phyloP scores from a whole-genome alignment of 2,329 filamentous ascomycete species.

The Cordyceps cateniannulata region DNA sequence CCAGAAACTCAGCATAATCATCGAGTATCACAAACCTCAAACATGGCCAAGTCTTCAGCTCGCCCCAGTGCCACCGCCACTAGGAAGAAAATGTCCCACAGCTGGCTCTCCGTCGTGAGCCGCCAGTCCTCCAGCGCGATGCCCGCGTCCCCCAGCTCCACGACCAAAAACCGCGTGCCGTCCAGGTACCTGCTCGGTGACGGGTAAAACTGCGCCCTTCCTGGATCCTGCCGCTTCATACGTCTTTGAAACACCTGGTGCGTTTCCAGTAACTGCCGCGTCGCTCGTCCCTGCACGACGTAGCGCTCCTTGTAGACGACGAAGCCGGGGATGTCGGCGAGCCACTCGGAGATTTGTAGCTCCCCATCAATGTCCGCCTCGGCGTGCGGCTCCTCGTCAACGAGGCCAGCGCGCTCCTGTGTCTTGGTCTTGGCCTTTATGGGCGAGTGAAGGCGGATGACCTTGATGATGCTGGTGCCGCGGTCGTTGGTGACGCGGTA shows the following conservation, averaged over 20 bases:
- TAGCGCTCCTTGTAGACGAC: conserved; percentile 61
- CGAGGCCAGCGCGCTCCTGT: conserved; percentile 45
- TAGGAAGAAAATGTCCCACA: conserved; percentile 59
- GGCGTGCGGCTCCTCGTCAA: conserved; percentile 52
- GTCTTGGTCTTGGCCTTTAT: conserved; percentile 52
- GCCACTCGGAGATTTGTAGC: conserved; percentile 55
- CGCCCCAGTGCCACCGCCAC: conserved; percentile 54
- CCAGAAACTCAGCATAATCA: background rate
- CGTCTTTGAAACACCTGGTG: conserved; percentile 51
- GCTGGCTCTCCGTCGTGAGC: conserved; percentile 40
- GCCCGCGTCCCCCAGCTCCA: conserved; percentile 59
- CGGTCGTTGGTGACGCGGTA: conserved; percentile 54
- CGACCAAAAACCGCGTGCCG: conserved; percentile 51
- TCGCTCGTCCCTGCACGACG: conserved; percentile 49
- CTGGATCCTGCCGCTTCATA: conserved; percentile 49
- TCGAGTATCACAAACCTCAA: conserved; percentile 43
- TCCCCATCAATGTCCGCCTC: conserved; percentile 52
- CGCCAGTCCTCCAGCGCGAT: conserved; percentile 52
- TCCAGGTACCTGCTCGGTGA: conserved; percentile 54
- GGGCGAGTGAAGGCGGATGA: conserved; percentile 52
- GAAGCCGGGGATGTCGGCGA: conserved; percentile 59
- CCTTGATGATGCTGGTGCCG: conserved; percentile 60
- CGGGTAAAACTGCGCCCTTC: conserved; percentile 54
- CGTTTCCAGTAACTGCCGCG: conserved; percentile 49
- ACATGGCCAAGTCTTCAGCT: conserved; percentile 51